These are phyloP conservation scores for Diplodia mutila DNA, from an alignment of 2,329 filamentous ascomycete genomes.

Conservation along the genomic window DNA sequence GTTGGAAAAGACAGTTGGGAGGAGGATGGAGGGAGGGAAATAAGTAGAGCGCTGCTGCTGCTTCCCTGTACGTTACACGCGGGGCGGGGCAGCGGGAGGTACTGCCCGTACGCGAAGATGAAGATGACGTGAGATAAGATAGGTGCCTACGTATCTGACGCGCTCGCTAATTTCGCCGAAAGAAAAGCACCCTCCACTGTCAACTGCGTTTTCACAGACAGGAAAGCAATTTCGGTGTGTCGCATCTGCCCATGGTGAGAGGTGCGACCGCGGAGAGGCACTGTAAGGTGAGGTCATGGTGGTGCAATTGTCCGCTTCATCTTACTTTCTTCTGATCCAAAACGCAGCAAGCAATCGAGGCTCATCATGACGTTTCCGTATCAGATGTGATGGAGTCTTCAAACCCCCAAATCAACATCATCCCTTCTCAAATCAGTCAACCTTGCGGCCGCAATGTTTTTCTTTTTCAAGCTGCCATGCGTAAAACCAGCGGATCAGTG, in stretches of 20 bases:
- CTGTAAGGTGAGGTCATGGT: neutral
- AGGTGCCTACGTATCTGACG: neutral
- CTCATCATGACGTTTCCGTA: neutral
- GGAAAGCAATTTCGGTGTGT: neutral
- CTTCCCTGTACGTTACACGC: neutral
- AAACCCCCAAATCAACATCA: neutral
- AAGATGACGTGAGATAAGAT: conserved; percentile 19
- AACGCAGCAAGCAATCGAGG: neutral
- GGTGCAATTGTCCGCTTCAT: neutral
- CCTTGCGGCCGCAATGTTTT: neutral
- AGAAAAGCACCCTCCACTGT: neutral
- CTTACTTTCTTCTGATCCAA: neutral
- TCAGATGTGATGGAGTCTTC: neutral
- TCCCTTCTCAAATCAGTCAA: neutral
- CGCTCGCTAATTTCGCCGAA: neutral
- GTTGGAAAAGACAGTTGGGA: neutral
- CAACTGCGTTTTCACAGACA: neutral
- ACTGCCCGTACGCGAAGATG: neutral
- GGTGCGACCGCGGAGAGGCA: neutral
- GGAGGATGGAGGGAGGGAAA: neutral
- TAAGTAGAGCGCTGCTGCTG: neutral
- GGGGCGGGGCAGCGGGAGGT: neutral
- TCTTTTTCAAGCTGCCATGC: neutral
- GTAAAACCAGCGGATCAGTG: neutral
- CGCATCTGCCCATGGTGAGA: no score